Base-by-base conservation (phyloP, 2,329 filamentous ascomycete species). In the Pezicula rhizophila region DNA sequence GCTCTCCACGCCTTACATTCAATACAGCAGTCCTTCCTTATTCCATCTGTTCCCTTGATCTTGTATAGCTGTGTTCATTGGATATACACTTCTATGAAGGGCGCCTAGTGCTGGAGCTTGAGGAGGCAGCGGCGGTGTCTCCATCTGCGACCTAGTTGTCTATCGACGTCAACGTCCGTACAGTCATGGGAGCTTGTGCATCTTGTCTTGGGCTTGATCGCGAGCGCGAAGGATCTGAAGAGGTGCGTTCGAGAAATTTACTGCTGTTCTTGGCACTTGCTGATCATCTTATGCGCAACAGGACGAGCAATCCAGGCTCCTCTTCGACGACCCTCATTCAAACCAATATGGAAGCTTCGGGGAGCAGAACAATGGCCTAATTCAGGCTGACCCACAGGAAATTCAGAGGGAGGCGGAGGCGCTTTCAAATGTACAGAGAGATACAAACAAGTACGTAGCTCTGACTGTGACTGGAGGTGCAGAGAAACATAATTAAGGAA, bases 401-500 rank as follows among this genome's bases (percentile, higher is more conserved):
- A 75, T 75, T 23, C 80, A 83, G 64, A 73, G 79, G 53, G 81
- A 85, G 66, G 78, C 74, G 41, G 82, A 85, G 64, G 80, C 81
- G 49, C 66, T 85, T 45, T 80, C 84, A 63, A 73, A 77, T 55
- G 79, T 85, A 4, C 78, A 84, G 28, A 77, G 78, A 41, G 77
- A 77, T 55, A 84, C 81, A 43, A 82, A 81, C 42, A 79, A 82
- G 81, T 84, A 71, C 54, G 73, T 48, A 52, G 49, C 48, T 52
- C 11, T 47, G 42, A 40, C 48, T 31, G 8, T 11, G 7, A 31
- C 5, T 10, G 28, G 28, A 31, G 28, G 5, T 12, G 11, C 8
- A 10, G 28, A 31, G 28, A 31, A 31, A 31, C 28, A 31, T 31
- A 31, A 31, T 31, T 7, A 3, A 10, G 28, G 40, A 31, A 39